A percentile compares a stretch with the other conserved stretches of the same genome.
Conservation (phyloP, 805 yeast species). For the Saccharomycodes ludwigii region DNA sequence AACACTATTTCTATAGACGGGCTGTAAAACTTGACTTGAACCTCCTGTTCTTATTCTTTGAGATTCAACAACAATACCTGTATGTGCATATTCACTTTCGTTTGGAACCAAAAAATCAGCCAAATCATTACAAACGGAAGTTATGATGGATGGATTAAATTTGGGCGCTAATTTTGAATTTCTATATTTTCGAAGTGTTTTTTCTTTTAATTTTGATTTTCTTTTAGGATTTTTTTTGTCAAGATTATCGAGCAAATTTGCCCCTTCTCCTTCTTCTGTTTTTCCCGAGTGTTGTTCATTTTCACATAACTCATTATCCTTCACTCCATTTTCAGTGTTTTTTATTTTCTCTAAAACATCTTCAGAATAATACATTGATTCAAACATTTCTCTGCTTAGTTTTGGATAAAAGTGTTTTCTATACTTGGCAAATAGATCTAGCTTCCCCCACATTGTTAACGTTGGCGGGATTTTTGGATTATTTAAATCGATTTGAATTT, state of each 20-base stretch:
- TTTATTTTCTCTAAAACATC: too few relatives aligned
- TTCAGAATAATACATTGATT: too few relatives aligned
- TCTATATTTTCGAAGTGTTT: too few relatives aligned
- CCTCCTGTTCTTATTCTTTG: constrained; percentile 44
- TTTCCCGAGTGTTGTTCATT: too few relatives aligned
- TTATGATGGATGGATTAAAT: constrained; percentile 16
- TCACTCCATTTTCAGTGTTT: too few relatives aligned
- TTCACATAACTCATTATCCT: too few relatives aligned
- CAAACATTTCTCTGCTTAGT: too few relatives aligned
- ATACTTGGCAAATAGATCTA: constrained; percentile 16
- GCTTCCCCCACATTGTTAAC: constrained; percentile 25
- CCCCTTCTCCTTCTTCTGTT: not conserved
- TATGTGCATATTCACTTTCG: constrained; percentile 1
- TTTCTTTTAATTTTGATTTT: too few relatives aligned
- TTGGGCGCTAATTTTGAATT: constrained; percentile 6
- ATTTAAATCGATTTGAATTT: too few relatives aligned
- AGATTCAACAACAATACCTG: constrained; percentile 40
- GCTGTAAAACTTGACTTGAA: constrained; percentile 34
- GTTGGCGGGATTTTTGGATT: too few relatives aligned
- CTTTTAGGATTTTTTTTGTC: too few relatives aligned
- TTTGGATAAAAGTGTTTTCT: too few relatives aligned
- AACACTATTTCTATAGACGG: constrained; percentile 39
- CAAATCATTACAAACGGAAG: constrained; percentile 14
- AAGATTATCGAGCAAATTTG: constrained; percentile 3
- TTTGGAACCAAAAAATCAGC: constrained; percentile 16